These are phyloP conservation scores for Diutina siamensis DNA, from an alignment of 1,139 yeast genomes.

Conservation along the genomic window DNA sequence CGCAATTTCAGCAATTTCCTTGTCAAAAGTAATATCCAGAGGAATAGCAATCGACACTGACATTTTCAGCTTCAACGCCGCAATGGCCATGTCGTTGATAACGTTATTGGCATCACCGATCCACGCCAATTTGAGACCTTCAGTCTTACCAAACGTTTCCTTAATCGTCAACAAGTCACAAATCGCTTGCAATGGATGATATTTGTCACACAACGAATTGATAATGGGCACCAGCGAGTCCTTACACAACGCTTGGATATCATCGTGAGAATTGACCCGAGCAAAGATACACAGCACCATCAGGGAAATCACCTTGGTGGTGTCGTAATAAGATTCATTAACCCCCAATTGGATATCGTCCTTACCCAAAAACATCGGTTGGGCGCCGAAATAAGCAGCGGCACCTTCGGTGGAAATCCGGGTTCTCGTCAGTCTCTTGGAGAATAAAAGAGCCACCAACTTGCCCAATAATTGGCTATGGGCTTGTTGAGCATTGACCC, in stretches of 20 bases:
- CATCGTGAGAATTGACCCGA: constrained; percentile 79
- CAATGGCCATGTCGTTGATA: constrained; percentile 86
- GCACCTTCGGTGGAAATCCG: constrained; percentile 94
- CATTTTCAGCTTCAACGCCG: constrained; percentile 77
- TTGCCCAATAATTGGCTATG: constrained; percentile 62
- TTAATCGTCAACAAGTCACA: constrained; percentile 81
- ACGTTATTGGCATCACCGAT: constrained; percentile 96
- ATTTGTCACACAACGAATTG: constrained; percentile 84
- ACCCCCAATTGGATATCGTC: constrained; percentile 96
- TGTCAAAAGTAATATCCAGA: constrained; percentile 50
- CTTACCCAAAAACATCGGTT: constrained; percentile 91
- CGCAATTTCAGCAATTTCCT: constrained; percentile 46
- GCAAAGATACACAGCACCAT: constrained; percentile 96
- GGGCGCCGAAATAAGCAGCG: constrained; percentile 85
- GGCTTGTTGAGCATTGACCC: constrained; percentile 31
- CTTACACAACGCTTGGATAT: constrained; percentile 63
- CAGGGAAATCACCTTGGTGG: constrained; percentile 79
- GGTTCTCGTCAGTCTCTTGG: constrained; percentile 91
- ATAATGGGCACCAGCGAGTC: constrained; percentile 83
- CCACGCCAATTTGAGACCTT: constrained; percentile 81
- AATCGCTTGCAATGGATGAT: constrained; percentile 92
- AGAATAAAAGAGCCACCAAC: constrained; percentile 70
- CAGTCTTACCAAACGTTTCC: constrained; percentile 51
- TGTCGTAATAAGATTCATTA: constrained; percentile 81
- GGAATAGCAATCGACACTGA: constrained; percentile 82